Base-by-base conservation (phyloP, 768 basidiomycete species). In the Exidia glandulosa region DNA sequence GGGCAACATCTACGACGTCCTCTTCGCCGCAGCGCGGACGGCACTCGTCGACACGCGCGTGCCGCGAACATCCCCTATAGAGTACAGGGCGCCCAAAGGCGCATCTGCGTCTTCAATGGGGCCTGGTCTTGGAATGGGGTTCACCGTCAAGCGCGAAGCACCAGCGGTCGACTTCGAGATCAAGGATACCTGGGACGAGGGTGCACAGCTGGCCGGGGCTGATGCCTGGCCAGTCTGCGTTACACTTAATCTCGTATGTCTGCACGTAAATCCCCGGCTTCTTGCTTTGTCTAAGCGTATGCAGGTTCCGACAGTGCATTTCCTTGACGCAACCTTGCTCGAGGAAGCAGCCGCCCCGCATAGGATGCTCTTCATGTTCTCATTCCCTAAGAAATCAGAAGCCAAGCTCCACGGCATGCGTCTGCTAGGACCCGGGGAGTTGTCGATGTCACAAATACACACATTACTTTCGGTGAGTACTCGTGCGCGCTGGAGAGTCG, bases 161-260 rank as follows among this genome's bases (percentile, higher is more conserved):
- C 73, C 72, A 31, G 87, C 84, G 12, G 81, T 82, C 9, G 92
- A 94, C 70, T 94, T 94, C 64, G 92, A 94, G 72, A 77, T 94
- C 25, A 79, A 84, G 12, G 91, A 94, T 69, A 88, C 85, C 62
- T 91, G 89, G 88, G 90, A 90, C 66, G 88, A 90, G 63, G 92
- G 92, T 0, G 86, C 84, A 60, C 70, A 75, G 19, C 67, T 92
- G 31, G 77, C 74, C 37, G 84, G 84, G 2, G 75, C 83, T 62
- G 81, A 87, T 2, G 64, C 68, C 13, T 88, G 91, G 84, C 92
- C 91, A 0, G 76, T 94, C 3, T 83, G 83, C 62, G 72, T 92
- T 29, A 91, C 90, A 1, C 68, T 94, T 58, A 91, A 93, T 62
- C 64, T 91, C 29, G 90, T 92, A 63, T 13, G 83, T 78, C 31